These are phyloP conservation scores for Monilinia laxa DNA, from an alignment of 2,329 filamentous ascomycete genomes.

Conservation along the genomic window DNA sequence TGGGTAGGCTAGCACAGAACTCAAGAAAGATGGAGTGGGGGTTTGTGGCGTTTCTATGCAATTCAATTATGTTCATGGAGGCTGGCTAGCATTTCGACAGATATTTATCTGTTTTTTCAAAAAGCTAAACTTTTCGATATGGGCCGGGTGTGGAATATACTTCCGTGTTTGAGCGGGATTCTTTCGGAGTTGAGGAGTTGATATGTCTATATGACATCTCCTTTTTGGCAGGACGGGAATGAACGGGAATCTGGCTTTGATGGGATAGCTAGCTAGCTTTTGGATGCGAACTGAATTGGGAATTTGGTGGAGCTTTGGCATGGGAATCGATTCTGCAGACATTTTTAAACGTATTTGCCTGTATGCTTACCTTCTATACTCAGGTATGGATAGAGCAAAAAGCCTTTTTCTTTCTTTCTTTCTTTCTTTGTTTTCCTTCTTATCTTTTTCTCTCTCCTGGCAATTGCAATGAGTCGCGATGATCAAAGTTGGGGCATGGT, in stretches of 20 bases:
- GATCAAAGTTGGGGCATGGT: background rate
- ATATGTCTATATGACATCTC: slow-evolving; percentile 3
- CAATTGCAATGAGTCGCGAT: background rate
- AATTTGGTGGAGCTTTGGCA: background rate
- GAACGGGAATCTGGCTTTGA: slow-evolving; percentile 9
- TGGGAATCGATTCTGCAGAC: background rate
- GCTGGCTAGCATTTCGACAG: background rate
- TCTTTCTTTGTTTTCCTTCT: background rate
- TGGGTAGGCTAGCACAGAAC: slow-evolving; percentile 6
- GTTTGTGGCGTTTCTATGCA: slow-evolving; percentile 10
- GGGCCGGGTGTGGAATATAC: slow-evolving; percentile 7
- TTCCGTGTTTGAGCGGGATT: background rate
- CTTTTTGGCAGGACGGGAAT: background rate
- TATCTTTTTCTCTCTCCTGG: background rate
- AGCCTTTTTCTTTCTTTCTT: background rate
- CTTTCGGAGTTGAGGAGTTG: slow-evolving; percentile 13
- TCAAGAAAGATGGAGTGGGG: slow-evolving; percentile 9
- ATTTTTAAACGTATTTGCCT: background rate
- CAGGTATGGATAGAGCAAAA: background rate
- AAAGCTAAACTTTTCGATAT: background rate
- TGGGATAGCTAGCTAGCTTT: background rate
- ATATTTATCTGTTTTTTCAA: background rate
- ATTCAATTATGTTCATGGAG: background rate
- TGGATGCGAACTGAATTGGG: background rate
- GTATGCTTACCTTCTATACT: slow-evolving; percentile 1